phyloP scores from a whole-genome alignment of 2,329 filamentous ascomycete species.

The Monosporascus sp. region DNA sequence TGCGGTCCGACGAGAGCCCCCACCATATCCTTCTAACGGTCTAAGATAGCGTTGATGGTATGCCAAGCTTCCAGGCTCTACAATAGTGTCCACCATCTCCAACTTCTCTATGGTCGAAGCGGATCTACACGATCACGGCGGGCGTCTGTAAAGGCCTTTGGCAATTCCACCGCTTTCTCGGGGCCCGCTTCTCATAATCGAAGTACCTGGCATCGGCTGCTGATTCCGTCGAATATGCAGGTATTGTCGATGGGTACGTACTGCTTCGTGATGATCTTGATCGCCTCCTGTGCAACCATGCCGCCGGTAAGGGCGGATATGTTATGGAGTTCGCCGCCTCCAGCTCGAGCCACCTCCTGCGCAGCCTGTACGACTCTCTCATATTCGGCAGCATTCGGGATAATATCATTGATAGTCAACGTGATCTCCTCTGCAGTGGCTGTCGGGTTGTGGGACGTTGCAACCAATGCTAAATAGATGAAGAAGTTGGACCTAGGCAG shows the following conservation, averaged over 20 bases:
- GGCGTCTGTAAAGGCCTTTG: conserved; percentile 9
- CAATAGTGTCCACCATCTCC: conserved; percentile 21
- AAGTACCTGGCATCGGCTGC: conserved; percentile 54
- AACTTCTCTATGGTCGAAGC: conserved; percentile 22
- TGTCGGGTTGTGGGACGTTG: conserved; percentile 40
- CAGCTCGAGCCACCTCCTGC: conserved; percentile 67
- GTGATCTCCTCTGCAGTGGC: conserved; percentile 51
- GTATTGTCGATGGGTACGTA: conserved; percentile 68
- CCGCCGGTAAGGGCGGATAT: conserved; percentile 83
- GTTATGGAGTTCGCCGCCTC: conserved; percentile 86
- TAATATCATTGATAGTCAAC: conserved; percentile 33
- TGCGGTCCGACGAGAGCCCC: conserved; percentile 29
- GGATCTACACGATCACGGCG: conserved; percentile 24
- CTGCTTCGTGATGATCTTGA: conserved; percentile 78
- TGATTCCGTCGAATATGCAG: conserved; percentile 65
- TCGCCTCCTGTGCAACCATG: conserved; percentile 92
- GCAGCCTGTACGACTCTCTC: conserved; percentile 49
- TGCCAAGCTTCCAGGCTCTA: conserved; percentile 22
- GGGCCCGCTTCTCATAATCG: conserved; percentile 36
- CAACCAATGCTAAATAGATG: conserved; percentile 62
- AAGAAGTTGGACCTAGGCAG: conserved; percentile 57
- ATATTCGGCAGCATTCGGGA: conserved; percentile 42
- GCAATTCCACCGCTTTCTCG: conserved; percentile 8
- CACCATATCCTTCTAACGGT: conserved; percentile 11
- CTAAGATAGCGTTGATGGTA: conserved; percentile 21